These are phyloP conservation scores for Fusarium xylarioides DNA, from an alignment of 2,329 filamentous ascomycete species.

Conservation along the genomic window DNA sequence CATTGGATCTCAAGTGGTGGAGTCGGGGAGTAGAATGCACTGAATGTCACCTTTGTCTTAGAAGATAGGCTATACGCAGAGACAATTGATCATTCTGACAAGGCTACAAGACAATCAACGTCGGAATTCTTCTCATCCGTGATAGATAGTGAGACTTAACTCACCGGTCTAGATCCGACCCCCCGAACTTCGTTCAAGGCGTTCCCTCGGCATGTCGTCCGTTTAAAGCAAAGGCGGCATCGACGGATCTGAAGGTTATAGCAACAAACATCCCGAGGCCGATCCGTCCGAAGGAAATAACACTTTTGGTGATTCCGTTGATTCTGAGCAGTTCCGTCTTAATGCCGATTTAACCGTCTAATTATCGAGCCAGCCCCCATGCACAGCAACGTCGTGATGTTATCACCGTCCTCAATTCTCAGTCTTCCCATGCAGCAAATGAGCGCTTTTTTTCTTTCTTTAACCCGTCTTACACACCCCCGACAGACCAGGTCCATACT, in stretches of 20 bases:
- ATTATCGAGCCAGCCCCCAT: not conserved
- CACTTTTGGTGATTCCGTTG: not conserved
- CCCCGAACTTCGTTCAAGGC: constrained; percentile 9
- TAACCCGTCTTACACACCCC: not conserved
- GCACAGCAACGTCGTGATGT: not conserved
- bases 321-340: constrained; percentile 4
- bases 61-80: not conserved
- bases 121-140: not conserved
- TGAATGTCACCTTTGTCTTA: constrained; percentile 11
- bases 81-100: not conserved
- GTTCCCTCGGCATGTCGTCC: constrained; percentile 16
- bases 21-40: not conserved
- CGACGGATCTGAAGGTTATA: not conserved
- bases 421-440: not conserved
- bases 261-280: constrained; percentile 14
- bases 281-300: constrained; percentile 13
- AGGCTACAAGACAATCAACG: constrained; percentile 9
- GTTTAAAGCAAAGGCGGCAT: not conserved
- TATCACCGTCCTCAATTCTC: not conserved
- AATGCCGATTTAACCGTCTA: not conserved
- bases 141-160: not conserved
- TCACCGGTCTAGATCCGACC: constrained; percentile 18
- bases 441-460: not conserved
- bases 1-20: not conserved
- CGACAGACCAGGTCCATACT: not conserved